These are phyloP conservation scores for Viola odorata DNA, from an alignment of 345 rosid species.

Conservation along the genomic window DNA sequence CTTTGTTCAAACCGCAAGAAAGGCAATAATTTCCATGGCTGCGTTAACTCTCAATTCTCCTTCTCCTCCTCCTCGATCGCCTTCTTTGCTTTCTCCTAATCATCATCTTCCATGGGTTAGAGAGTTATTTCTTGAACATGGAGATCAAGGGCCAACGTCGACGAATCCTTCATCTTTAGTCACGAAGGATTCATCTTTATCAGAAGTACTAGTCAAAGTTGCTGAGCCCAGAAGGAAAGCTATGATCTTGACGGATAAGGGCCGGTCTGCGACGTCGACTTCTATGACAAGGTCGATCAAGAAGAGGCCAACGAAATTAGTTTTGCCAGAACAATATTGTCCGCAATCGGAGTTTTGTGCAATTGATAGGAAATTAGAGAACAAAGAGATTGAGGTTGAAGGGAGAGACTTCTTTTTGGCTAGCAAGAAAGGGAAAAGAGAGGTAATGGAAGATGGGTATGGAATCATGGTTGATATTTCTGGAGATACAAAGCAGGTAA, in stretches of 20 bases:
- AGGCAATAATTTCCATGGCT: slow-evolving; percentile 14
- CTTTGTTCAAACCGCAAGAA: slow-evolving; percentile 9
- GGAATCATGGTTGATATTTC: slow-evolving; percentile 29
- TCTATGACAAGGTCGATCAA: slow-evolving; percentile 1
- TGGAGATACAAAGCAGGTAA: slow-evolving; percentile 45
- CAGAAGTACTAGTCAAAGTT: background rate
- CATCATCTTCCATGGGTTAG: slow-evolving; percentile 7
- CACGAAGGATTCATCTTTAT: background rate
- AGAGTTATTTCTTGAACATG: slow-evolving; percentile 1
- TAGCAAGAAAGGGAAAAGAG: slow-evolving; percentile 44
- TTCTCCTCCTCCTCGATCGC: slow-evolving; percentile 4
- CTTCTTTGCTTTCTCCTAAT: background rate
- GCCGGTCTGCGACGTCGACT: too few species aligned
- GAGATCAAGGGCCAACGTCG: too few species aligned
- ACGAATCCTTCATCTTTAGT: background rate
- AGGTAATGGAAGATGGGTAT: slow-evolving; percentile 45
- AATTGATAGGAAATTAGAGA: slow-evolving; percentile 15
- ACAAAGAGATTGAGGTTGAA: slow-evolving; percentile 28
- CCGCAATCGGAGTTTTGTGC: slow-evolving; percentile 10
- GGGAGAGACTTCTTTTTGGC: slow-evolving; percentile 39
- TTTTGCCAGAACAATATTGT: slow-evolving; percentile 24
- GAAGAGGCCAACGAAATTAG: slow-evolving; percentile 42
- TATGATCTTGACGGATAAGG: background rate
- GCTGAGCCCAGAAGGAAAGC: background rate
- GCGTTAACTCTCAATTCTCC: slow-evolving; percentile 11